phyloP scores from a whole-genome alignment of 208 protist species.

The Leptomonas seymouri region DNA sequence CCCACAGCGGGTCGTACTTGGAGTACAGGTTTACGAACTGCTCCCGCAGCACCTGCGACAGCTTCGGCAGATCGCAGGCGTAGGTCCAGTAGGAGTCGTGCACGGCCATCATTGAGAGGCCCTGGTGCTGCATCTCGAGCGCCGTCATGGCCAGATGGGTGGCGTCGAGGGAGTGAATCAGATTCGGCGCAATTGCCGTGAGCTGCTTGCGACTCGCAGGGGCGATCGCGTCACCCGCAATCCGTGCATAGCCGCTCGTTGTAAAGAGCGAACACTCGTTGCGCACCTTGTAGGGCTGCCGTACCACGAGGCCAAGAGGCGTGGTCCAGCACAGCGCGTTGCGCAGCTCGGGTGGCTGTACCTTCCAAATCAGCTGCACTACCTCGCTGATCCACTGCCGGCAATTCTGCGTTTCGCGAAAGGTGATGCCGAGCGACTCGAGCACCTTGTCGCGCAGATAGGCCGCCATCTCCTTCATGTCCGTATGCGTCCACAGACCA shows the following conservation, averaged over 20 bases:
- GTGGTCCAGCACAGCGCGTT: slow-evolving; percentile 95
- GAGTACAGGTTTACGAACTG: slow-evolving; percentile 97
- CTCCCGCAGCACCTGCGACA: slow-evolving; percentile 94
- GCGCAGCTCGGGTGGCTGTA: slow-evolving; percentile 81
- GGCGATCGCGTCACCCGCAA: slow-evolving; percentile 71
- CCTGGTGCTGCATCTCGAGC: slow-evolving; percentile 87
- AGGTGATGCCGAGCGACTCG: slow-evolving; percentile 88
- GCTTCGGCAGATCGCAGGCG: slow-evolving; percentile 90
- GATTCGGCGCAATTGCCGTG: slow-evolving; percentile 98
- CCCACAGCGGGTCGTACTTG: slow-evolving; percentile 90
- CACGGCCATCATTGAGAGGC: slow-evolving; percentile 95
- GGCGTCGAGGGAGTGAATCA: slow-evolving; percentile 98
- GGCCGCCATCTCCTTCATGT: slow-evolving; percentile 90
- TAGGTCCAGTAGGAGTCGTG: slow-evolving; percentile 99
- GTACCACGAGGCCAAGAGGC: slow-evolving; percentile 96
- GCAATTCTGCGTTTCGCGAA: slow-evolving; percentile 89
- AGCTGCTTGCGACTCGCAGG: slow-evolving; percentile 90
- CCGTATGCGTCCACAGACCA: slow-evolving; percentile 87
- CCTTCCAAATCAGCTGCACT: slow-evolving; percentile 69
- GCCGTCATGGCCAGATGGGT: slow-evolving; percentile 98
- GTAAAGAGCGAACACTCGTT: slow-evolving; percentile 89
- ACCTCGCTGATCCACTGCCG: slow-evolving; percentile 86
- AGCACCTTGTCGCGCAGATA: slow-evolving; percentile 92
- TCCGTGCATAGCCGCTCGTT: slow-evolving; percentile 65
- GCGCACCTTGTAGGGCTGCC: slow-evolving; percentile 95